Conservation (phyloP, 78 protist species). For the Salpingoeca rosetta region DNA sequence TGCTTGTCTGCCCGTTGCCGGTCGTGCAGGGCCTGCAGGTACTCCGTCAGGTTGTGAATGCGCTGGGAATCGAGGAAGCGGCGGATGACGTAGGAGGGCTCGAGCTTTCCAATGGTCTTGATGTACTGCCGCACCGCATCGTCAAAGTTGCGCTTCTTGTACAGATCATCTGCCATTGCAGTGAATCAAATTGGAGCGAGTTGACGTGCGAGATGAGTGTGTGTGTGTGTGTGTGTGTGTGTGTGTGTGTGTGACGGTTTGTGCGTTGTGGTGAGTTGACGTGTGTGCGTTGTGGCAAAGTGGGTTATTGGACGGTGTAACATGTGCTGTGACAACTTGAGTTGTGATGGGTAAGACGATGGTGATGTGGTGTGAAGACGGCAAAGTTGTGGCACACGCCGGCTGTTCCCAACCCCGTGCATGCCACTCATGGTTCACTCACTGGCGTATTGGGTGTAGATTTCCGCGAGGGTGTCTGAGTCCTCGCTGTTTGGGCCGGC, state of each 20-base stretch:
- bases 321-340: not conserved
- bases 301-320: not conserved
- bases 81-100: constrained; percentile 91
- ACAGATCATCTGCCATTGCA: not conserved
- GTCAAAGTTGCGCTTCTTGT: constrained; percentile 63
- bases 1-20: no score
- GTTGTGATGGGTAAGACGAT: not conserved
- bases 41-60: constrained; percentile 79
- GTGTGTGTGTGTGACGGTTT: no score
- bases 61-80: constrained; percentile 85
- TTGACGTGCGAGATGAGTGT: no score
- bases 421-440: constrained; percentile 83
- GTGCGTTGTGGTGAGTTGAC: no score
- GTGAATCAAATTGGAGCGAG: no score
- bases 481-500: no score
- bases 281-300: not conserved
- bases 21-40: constrained; percentile 76
- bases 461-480: constrained; percentile 42
- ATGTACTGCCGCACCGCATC: constrained; percentile 85
- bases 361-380: not conserved
- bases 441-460: constrained; percentile 82
- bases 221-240: no score
- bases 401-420: not conserved
- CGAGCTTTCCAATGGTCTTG: constrained; percentile 83
- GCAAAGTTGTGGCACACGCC: not conserved